These are phyloP conservation scores for Pyricularia sp. DNA, from an alignment of 2,329 filamentous ascomycete genomes.

Conservation along the genomic window DNA sequence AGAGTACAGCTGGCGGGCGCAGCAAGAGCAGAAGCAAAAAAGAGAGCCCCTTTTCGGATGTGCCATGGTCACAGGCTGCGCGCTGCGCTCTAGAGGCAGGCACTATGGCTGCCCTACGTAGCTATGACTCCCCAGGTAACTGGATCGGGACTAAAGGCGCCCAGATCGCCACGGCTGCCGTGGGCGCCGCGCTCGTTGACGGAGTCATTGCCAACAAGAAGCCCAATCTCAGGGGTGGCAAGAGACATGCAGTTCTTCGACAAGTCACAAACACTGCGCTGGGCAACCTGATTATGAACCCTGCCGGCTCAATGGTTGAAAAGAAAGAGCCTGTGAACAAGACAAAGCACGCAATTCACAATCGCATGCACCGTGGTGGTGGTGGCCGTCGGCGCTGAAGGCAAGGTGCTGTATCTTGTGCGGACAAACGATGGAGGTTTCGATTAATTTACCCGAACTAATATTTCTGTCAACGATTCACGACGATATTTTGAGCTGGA, in stretches of 20 bases:
- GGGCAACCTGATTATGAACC: conserved; percentile 10
- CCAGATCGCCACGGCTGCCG: conserved; percentile 14
- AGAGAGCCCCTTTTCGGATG: not conserved
- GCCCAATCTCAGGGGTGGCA: conserved; percentile 11
- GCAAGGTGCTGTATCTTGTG: not conserved
- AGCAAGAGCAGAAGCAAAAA: not conserved
- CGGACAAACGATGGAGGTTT: not conserved
- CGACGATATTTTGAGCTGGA: not conserved
- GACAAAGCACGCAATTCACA: not conserved
- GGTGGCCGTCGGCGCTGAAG: not conserved
- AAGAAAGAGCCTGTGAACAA: not conserved
- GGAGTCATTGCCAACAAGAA: conserved; percentile 11
- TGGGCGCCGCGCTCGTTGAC: conserved; percentile 16
- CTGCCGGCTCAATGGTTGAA: conserved; percentile 6
- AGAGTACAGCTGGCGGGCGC: not conserved
- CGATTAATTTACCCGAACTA: not conserved
- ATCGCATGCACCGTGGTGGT: not conserved
- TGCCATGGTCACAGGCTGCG: conserved; percentile 10
- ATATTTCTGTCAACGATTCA: not conserved
- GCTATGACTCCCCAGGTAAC: conserved; percentile 9
- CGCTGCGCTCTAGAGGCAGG: conserved; percentile 14
- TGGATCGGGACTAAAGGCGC: conserved; percentile 14
- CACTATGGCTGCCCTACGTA: conserved; percentile 12
- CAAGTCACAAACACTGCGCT: conserved; percentile 14
- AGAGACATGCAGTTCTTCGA: conserved; percentile 15